These are phyloP conservation scores for Cucurbita moschata DNA, from an alignment of 306 rosid genomes.

Conservation along the genomic window DNA sequence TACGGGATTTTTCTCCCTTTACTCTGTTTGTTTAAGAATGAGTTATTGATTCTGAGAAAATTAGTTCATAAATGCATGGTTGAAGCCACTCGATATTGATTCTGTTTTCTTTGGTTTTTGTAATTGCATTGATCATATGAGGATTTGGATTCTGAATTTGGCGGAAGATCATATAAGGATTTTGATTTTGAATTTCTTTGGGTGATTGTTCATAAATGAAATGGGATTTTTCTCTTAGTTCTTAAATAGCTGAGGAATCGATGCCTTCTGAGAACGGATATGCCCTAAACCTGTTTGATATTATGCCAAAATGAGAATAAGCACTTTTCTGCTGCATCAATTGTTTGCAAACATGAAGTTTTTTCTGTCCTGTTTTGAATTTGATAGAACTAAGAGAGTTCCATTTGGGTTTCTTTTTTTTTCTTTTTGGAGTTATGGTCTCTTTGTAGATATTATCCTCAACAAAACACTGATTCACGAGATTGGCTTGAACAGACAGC, in stretches of 20 bases:
- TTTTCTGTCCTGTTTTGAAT: neutral
- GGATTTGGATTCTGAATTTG: neutral
- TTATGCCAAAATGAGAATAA: neutral
- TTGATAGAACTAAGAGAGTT: neutral
- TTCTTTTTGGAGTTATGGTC: constrained; percentile 18
- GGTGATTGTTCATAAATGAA: neutral
- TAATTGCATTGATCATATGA: constrained; percentile 5
- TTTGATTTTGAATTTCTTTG: neutral
- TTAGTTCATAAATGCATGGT: neutral
- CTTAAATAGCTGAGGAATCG: neutral
- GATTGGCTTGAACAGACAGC: constrained; percentile 50
- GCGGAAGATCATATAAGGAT: neutral
- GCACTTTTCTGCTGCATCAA: neutral
- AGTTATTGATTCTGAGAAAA: no score
- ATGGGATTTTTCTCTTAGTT: neutral
- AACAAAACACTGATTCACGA: constrained; percentile 71
- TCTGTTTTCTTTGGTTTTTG: constrained; percentile 11
- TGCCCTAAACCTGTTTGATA: neutral
- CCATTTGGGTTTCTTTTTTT: neutral
- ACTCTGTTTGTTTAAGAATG: neutral
- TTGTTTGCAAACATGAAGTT: neutral
- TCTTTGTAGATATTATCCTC: constrained; percentile 29
- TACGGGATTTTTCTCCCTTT: neutral
- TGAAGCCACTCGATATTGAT: neutral
- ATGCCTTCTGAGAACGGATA: neutral